phyloP scores from a whole-genome alignment of 768 basidiomycete genomes.

The Amanita muscaria region DNA sequence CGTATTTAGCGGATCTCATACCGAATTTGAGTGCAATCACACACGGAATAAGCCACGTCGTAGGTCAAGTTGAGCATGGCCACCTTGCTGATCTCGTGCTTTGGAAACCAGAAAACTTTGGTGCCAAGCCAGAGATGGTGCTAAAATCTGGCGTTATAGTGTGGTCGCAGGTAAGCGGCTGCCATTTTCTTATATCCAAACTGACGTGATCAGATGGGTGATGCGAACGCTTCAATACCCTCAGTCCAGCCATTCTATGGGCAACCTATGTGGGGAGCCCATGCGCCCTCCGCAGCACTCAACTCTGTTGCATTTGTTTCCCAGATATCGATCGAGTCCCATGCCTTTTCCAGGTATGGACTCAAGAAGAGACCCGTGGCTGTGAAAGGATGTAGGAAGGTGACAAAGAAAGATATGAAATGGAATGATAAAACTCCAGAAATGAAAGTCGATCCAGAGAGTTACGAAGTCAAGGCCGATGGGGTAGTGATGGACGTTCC shows the following conservation, averaged over 20 bases:
- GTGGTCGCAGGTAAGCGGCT: slow-evolving; percentile 64
- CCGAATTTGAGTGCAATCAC: slow-evolving; percentile 64
- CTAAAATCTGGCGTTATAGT: slow-evolving; percentile 92
- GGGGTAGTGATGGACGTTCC: slow-evolving; percentile 67
- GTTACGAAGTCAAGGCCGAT: slow-evolving; percentile 79
- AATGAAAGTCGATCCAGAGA: slow-evolving; percentile 90
- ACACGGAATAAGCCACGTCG: slow-evolving; percentile 81
- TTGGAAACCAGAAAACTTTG: slow-evolving; percentile 94
- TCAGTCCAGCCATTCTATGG: slow-evolving; percentile 85
- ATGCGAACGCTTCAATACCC: slow-evolving; percentile 94
- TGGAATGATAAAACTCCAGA: slow-evolving; percentile 76
- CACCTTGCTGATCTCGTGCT: slow-evolving; percentile 90
- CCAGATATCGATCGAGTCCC: slow-evolving; percentile 48
- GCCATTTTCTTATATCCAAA: background rate
- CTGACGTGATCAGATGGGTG: slow-evolving; percentile 73
- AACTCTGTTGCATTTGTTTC: slow-evolving; percentile 89
- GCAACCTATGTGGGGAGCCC: slow-evolving; percentile 90
- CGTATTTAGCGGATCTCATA: slow-evolving; percentile 4
- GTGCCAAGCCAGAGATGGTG: slow-evolving; percentile 87
- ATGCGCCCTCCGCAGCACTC: slow-evolving; percentile 68
- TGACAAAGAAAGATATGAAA: slow-evolving; percentile 90
- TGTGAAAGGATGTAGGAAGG: slow-evolving; percentile 63
- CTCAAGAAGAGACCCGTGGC: slow-evolving; percentile 43
- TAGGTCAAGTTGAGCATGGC: slow-evolving; percentile 78
- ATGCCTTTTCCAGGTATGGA: slow-evolving; percentile 54